Evolutionary conservation across 148 eudicot genomes (phyloP).

Genomic region (Gaultheria prostrata): DNA sequence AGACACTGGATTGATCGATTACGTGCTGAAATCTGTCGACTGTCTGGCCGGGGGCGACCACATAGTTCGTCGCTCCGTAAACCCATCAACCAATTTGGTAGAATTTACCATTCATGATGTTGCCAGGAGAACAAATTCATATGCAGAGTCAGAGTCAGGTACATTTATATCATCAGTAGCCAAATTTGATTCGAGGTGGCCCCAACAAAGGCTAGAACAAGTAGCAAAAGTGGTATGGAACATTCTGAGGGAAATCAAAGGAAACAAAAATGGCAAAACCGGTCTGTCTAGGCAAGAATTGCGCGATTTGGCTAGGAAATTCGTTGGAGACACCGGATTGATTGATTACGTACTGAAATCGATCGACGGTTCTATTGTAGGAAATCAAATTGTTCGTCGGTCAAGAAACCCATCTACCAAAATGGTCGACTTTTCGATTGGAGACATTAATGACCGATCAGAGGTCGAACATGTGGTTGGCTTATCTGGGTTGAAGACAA

Average conservation of each 20-base stretch:
- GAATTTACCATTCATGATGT: slow-evolving; percentile 26
- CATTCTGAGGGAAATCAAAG: slow-evolving; percentile 14
- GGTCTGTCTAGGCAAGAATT: slow-evolving; percentile 26
- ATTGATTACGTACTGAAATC: slow-evolving; percentile 33
- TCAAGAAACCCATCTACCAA: slow-evolving; percentile 25
- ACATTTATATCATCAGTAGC: neutral
- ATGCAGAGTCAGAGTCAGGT: neutral
- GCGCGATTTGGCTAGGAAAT: slow-evolving; percentile 20
- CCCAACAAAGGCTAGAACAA: slow-evolving; percentile 17
- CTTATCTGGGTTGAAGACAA: neutral
- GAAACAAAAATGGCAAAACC: neutral
- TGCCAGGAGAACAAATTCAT: neutral
- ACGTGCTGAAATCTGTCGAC: slow-evolving; percentile 34
- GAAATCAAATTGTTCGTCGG: slow-evolving; percentile 21
- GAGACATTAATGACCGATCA: neutral
- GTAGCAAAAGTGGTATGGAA: slow-evolving; percentile 24
- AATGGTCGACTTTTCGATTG: slow-evolving; percentile 15
- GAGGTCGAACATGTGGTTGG: neutral
- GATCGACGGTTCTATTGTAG: slow-evolving; percentile 14
- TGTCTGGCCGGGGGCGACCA: slow-evolving; percentile 18
- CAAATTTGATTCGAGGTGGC: slow-evolving; percentile 21
- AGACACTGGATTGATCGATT: slow-evolving; percentile 40
- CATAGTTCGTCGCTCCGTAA: slow-evolving; percentile 22
- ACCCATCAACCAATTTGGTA: slow-evolving; percentile 17
- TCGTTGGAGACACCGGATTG: slow-evolving; percentile 25